A percentile compares a stretch with the other conserved stretches of the same genome.
phyloP scores from a whole-genome alignment of 1,284 basidiomycete genomes.

The Schizophyllum amplum region DNA sequence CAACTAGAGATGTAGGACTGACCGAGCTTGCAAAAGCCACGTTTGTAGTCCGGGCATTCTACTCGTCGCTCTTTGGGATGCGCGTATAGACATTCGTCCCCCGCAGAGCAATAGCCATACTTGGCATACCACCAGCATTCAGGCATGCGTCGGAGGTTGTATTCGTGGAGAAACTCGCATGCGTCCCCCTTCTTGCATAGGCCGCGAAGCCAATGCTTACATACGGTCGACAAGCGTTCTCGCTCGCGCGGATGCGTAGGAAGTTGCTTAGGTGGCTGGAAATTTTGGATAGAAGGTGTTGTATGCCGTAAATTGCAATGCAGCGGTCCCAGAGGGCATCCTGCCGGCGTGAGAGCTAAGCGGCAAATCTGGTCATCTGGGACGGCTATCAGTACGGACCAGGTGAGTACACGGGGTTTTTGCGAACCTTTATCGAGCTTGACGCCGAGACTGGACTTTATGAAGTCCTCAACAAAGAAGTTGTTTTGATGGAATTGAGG shows the following conservation, averaged over 20 bases:
- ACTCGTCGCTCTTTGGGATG: slow-evolving; percentile 93
- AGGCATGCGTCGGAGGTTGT: slow-evolving; percentile 97
- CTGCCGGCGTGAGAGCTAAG: slow-evolving; percentile 66
- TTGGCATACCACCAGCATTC: slow-evolving; percentile 99
- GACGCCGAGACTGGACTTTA: slow-evolving; percentile 79
- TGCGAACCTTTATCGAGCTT: slow-evolving; percentile 86
- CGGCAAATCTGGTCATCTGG: slow-evolving; percentile 90
- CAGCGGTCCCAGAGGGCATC: slow-evolving; percentile 82
- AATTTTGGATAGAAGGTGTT: slow-evolving; percentile 77
- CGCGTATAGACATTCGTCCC: slow-evolving; percentile 96
- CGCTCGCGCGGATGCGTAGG: slow-evolving; percentile 79
- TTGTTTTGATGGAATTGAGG: slow-evolving; percentile 94
- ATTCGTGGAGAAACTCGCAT: slow-evolving; percentile 99
- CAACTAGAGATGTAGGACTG: slow-evolving; percentile 18
- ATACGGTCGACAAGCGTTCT: slow-evolving; percentile 88
- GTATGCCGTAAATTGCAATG: slow-evolving; percentile 91
- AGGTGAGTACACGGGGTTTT: slow-evolving; percentile 4
- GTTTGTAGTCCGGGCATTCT: slow-evolving; percentile 92
- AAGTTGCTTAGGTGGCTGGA: slow-evolving; percentile 75
- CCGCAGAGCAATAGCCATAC: slow-evolving; percentile 96
- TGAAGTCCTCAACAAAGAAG: slow-evolving; percentile 74
- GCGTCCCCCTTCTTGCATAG: slow-evolving; percentile 98
- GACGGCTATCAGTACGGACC: slow-evolving; percentile 2
- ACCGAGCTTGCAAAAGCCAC: slow-evolving; percentile 95
- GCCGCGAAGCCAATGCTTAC: slow-evolving; percentile 98